phyloP scores from a whole-genome alignment of 1,139 yeast species.

The Candida sanyaensis region DNA sequence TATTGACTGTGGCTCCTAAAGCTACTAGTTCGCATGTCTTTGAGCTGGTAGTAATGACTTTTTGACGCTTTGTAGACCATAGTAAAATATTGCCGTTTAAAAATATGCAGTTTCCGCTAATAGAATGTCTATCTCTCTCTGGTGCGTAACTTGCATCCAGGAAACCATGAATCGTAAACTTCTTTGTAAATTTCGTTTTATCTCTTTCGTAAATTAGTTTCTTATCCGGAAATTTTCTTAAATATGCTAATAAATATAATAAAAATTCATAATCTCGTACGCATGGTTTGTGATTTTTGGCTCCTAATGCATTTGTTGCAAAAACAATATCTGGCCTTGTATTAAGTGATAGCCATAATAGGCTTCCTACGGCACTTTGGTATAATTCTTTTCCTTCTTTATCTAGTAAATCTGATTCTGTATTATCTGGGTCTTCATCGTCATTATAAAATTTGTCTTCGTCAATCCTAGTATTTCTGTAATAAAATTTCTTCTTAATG shows the following conservation, averaged over 20 bases:
- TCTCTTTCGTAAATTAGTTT: not conserved
- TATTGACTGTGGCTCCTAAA: not conserved
- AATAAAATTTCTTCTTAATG: no score
- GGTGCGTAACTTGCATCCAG: conserved; percentile 6
- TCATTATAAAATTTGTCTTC: not conserved
- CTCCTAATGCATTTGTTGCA: not conserved
- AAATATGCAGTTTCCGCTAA: conserved; percentile 2
- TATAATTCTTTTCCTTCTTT: not conserved
- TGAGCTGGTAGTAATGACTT: not conserved
- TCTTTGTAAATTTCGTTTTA: no score
- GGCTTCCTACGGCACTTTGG: conserved; percentile 4
- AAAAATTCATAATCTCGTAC: not conserved
- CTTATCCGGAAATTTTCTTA: not conserved
- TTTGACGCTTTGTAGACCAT: conserved; percentile 6
- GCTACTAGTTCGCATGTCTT: conserved; percentile 1
- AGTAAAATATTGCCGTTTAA: conserved; percentile 3
- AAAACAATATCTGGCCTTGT: conserved; percentile 6
- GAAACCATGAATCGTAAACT: not conserved
- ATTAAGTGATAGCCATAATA: conserved; percentile 3
- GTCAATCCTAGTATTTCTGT: no score
- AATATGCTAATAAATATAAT: not conserved
- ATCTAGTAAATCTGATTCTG: not conserved
- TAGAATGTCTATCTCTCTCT: not conserved
- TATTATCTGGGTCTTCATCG: not conserved
- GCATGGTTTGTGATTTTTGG: conserved; percentile 1